phyloP scores from a whole-genome alignment of 2,329 filamentous ascomycete genomes.

The Neoascochyta sp. region DNA sequence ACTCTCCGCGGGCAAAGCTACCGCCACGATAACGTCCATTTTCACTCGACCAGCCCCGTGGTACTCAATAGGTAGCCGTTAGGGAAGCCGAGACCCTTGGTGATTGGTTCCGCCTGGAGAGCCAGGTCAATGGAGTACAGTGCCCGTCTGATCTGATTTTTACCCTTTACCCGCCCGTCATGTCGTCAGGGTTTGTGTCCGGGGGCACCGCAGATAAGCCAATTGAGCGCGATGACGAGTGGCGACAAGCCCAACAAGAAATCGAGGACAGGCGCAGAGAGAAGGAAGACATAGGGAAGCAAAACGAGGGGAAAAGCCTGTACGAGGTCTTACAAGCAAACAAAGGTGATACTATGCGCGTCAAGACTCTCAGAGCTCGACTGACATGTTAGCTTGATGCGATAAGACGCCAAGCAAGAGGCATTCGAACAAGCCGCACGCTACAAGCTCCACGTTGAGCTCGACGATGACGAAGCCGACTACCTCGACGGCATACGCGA shows the following conservation, averaged over 20 bases:
- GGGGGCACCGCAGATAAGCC: conserved; percentile 48
- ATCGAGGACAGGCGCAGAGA: conserved; percentile 59
- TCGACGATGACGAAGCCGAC: conserved; percentile 76
- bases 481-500: conserved; percentile 63
- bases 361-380: background rate
- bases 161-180: too few relatives aligned
- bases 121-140: too few relatives aligned
- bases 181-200: conserved; percentile 52
- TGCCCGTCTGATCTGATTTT: background rate
- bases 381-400: conserved; percentile 34
- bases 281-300: conserved; percentile 51
- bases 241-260: conserved; percentile 62
- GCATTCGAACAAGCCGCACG: conserved; percentile 73
- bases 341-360: conserved; percentile 55
- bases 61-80: too few relatives aligned
- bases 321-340: conserved; percentile 77
- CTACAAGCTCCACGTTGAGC: conserved; percentile 71
- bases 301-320: conserved; percentile 58
- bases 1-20: too few relatives aligned
- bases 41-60: too few relatives aligned
- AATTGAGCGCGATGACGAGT: conserved; percentile 51
- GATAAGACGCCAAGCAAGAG: conserved; percentile 74
- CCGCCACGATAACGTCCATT: too few relatives aligned
- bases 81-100: too few relatives aligned
- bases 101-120: too few relatives aligned